Percentiles rank a stretch among this genome's conserved stretches.
Evolutionary conservation across 192 early-diverging fungal genomes (phyloP).

Genomic region (Globomyces pollinis-pini): DNA sequence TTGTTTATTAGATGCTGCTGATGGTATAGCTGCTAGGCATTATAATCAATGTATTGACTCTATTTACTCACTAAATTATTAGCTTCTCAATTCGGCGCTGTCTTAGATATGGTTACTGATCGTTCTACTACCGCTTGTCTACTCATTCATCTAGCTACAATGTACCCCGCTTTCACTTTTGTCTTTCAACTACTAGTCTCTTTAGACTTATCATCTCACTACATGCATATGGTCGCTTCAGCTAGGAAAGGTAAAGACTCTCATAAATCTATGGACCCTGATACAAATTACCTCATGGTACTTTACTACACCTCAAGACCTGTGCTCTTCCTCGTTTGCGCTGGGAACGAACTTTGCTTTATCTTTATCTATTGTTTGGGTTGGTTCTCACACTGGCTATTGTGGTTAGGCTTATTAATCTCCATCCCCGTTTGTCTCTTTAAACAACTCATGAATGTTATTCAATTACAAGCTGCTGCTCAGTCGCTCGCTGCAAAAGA

Average conservation of each 20-base stretch:
- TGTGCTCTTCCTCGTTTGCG: conserved; percentile 88
- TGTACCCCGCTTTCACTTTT: conserved; percentile 62
- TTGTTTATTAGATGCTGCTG: conserved; percentile 87
- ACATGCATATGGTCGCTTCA: conserved; percentile 97
- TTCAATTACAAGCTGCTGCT: conserved; percentile 92
- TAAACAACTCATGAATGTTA: conserved; percentile 90
- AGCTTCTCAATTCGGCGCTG: conserved; percentile 84
- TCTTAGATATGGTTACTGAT: conserved; percentile 99
- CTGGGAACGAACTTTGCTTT: conserved; percentile 88
- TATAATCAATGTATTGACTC: conserved; percentile 71
- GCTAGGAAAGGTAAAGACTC: conserved; percentile 74
- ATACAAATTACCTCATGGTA: conserved; percentile 64
- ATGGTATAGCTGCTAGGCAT: conserved; percentile 88
- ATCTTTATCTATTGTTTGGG: conserved; percentile 73
- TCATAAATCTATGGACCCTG: conserved; percentile 80
- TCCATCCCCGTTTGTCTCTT: conserved; percentile 65
- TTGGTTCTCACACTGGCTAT: conserved; percentile 24
- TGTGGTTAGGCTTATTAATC: conserved; percentile 13
- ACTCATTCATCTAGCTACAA: conserved; percentile 68
- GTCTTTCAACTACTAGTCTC: conserved; percentile 85
- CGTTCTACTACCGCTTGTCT: conserved; percentile 88
- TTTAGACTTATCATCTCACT: conserved; percentile 92
- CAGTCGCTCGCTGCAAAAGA: too few species aligned
- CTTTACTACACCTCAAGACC: conserved; percentile 89
- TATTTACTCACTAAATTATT: too few species aligned